Base-by-base conservation (phyloP, 192 early-diverging fungal genomes). In the Coemansia pectinata region DNA sequence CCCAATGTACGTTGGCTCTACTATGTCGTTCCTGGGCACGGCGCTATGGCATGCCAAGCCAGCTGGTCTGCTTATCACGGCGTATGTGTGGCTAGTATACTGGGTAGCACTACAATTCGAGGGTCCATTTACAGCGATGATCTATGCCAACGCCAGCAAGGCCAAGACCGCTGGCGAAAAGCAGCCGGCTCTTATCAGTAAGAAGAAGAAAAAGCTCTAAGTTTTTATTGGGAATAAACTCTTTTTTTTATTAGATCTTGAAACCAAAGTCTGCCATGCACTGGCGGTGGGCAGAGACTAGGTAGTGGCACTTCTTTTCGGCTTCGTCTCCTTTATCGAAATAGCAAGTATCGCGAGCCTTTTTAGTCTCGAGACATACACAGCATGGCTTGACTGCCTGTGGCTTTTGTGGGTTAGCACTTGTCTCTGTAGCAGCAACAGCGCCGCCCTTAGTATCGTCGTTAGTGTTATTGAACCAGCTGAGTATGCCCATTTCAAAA, bases 241-340 rank as follows among this genome's bases (percentile, higher is more conserved):
- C 1, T 70, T 41, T 31, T 8, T 41, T 39, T 25, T 45, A 7
- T 36, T 76, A 93, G 66, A 96, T 90, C 72, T 94, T 96, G 85
- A 98, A 98, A n/a, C 96, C 96, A 73, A 94, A 88, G 33, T 89
- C 88, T 25, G 93, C 90, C 89, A 98, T 94, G 80, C 96, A 98
- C 66, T 90, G 83, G 65, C 91, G 86, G 77, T 98, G 96, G 21
- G 91, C 90, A 62, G 88, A 85, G 71, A 98, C 93, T 53, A 97
- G 77, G 45, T 95, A 93, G 69, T 87, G 81, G 78, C 96, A 98
- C 70, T 91, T 91, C 64, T 92, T 89, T 74, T 98, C 95, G 42
- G 73, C 79, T 14, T 73, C 65, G 62, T 82, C 79, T 44, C 95
- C 95, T 2, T 88, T 84, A 36, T 86, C 85, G 62, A 98, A 88